These are phyloP conservation scores for Elsinoe ampelina DNA, from an alignment of 2,329 filamentous ascomycete genomes.

Conservation along the genomic window DNA sequence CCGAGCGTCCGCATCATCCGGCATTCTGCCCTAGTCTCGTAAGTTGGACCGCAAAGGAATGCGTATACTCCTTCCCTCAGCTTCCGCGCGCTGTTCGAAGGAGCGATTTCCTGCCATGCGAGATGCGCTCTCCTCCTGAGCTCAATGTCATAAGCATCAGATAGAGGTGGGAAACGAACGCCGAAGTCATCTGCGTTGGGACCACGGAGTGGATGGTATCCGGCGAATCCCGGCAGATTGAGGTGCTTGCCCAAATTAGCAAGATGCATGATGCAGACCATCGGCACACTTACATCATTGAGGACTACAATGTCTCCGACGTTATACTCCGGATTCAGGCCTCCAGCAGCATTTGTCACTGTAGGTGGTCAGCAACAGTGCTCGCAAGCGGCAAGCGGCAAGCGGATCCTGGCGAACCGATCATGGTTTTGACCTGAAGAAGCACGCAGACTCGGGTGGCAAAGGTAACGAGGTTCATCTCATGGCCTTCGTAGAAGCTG, in stretches of 20 bases:
- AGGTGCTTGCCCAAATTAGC: constrained; percentile 42
- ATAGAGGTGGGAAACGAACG: constrained; percentile 53
- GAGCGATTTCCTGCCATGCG: constrained; percentile 45
- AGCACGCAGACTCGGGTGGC: constrained; percentile 56
- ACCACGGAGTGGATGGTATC: constrained; percentile 52
- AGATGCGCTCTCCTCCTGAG: constrained; percentile 49
- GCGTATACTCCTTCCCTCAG: constrained; percentile 59
- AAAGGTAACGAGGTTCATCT: constrained; percentile 53
- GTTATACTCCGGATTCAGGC: constrained; percentile 52
- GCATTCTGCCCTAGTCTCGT: constrained; percentile 58
- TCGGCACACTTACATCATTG: constrained; percentile 46
- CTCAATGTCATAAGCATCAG: constrained; percentile 57
- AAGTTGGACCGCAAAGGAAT: constrained; percentile 54
- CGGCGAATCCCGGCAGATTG: constrained; percentile 53
- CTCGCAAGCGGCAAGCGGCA: background rate
- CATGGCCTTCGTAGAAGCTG: constrained; percentile 60
- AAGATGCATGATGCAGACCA: background rate
- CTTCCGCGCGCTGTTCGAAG: constrained; percentile 38
- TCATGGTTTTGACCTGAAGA: constrained; percentile 51
- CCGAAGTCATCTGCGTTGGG: constrained; percentile 56
- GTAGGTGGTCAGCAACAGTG: background rate
- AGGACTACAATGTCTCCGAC: constrained; percentile 58
- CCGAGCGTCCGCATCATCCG: constrained; percentile 51
- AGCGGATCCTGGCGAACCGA: constrained; percentile 34
- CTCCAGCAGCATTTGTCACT: constrained; percentile 60